These are phyloP conservation scores for Debaryomyces udenii DNA, from an alignment of 1,139 yeast genomes.

Conservation along the genomic window DNA sequence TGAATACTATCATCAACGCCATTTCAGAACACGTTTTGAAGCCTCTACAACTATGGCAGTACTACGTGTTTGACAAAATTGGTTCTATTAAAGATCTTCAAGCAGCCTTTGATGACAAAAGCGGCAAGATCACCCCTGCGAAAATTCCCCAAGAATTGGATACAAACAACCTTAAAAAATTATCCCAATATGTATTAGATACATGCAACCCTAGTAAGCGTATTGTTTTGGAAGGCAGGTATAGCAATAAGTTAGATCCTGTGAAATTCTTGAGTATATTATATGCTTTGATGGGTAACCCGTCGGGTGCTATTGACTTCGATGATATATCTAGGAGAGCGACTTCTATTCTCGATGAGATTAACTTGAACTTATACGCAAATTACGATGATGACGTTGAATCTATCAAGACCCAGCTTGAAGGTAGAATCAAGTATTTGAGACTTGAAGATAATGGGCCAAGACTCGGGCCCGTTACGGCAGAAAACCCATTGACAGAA, in stretches of 20 bases:
- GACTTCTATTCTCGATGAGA: slow-evolving; percentile 64
- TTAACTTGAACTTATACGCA: slow-evolving; percentile 73
- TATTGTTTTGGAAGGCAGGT: slow-evolving; percentile 40
- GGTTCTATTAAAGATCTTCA: slow-evolving; percentile 36
- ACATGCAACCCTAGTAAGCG: slow-evolving; percentile 33
- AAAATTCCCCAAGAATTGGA: slow-evolving; percentile 37
- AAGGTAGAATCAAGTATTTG: slow-evolving; percentile 73
- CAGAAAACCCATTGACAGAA: slow-evolving; percentile 68
- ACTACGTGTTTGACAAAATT: slow-evolving; percentile 66
- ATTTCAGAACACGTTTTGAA: slow-evolving; percentile 68
- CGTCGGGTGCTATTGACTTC: slow-evolving; percentile 31
- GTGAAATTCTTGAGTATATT: slow-evolving; percentile 51
- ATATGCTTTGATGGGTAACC: slow-evolving; percentile 36
- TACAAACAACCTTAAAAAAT: slow-evolving; percentile 35
- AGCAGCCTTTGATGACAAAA: slow-evolving; percentile 41
- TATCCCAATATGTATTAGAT: slow-evolving; percentile 56
- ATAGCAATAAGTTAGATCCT: slow-evolving; percentile 56
- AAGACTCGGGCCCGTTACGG: slow-evolving; percentile 63
- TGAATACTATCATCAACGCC: slow-evolving; percentile 64
- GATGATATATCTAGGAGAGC: slow-evolving; percentile 46
- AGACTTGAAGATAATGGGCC: slow-evolving; percentile 85
- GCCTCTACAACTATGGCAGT: slow-evolving; percentile 81
- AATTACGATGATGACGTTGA: slow-evolving; percentile 73
- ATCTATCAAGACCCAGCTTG: slow-evolving; percentile 66
- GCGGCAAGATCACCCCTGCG: slow-evolving; percentile 24